Evolutionary conservation across 495 filamentous ascomycete species (phyloP).

Genomic region (Beverwykella pulmonaria): DNA sequence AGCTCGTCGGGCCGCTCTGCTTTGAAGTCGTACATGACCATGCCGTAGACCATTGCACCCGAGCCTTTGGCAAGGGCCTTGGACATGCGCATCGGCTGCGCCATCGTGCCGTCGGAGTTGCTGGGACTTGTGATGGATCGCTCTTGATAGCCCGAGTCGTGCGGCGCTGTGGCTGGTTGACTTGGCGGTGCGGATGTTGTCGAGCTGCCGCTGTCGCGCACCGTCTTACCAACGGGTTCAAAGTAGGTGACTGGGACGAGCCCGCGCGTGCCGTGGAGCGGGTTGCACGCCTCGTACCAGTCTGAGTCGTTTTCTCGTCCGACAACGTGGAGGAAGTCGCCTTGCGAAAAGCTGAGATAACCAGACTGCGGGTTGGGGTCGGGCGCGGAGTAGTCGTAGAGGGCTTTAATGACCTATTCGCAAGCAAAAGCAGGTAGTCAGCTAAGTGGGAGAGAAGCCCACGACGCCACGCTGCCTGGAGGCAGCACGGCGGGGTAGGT

Average conservation of each 20-base stretch:
- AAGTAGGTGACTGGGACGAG: conserved; percentile 93
- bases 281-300: conserved; percentile 99
- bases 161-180: conserved; percentile 35
- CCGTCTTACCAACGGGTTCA: conserved; percentile 85
- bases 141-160: conserved; percentile 84
- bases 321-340: conserved; percentile 98
- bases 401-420: conserved; percentile 87
- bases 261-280: conserved; percentile 83
- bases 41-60: conserved; percentile 91
- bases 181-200: conserved; percentile 52
- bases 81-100: conserved; percentile 51
- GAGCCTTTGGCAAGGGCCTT: conserved; percentile 62
- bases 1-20: conserved; percentile 94
- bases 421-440: conserved; percentile 35
- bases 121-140: conserved; percentile 37
- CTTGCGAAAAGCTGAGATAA: conserved; percentile 87
- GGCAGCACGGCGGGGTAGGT: conserved; percentile 21
- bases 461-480: conserved; percentile 16
- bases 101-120: conserved; percentile 44
- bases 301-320: conserved; percentile 90
- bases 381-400: conserved; percentile 84
- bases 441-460: conserved; percentile 29
- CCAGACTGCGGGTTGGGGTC: conserved; percentile 54
- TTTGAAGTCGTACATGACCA: conserved; percentile 96
- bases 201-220: conserved; percentile 84